Evolutionary conservation across 1,284 basidiomycete species (phyloP).

Genomic region (Tranzscheliella williamsii): DNA sequence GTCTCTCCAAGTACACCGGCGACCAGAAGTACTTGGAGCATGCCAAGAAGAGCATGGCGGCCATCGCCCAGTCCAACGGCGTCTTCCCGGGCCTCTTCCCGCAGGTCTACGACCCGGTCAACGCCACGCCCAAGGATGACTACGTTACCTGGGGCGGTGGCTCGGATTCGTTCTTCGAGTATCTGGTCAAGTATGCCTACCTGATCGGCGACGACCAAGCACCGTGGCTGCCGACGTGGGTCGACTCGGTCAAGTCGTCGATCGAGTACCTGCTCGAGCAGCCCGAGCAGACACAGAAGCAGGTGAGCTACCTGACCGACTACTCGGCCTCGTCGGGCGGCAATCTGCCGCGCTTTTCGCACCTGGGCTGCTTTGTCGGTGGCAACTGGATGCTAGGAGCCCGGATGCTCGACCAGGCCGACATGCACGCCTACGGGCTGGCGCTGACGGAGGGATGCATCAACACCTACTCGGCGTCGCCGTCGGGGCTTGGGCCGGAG

Average conservation of each 20-base stretch:
- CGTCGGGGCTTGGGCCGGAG: constrained; percentile 52
- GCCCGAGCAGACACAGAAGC: constrained; percentile 19
- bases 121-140: constrained; percentile 12
- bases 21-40: constrained; percentile 37
- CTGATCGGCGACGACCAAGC: constrained; percentile 26
- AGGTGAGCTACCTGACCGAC: constrained; percentile 42
- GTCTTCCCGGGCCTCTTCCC: constrained; percentile 39
- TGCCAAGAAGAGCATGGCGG: constrained; percentile 40
- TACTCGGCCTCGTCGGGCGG: constrained; percentile 30
- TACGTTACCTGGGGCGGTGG: constrained; percentile 56
- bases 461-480: constrained; percentile 39
- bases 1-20: constrained; percentile 42
- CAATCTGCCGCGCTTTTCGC: constrained; percentile 36
- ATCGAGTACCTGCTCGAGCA: constrained; percentile 42
- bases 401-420: constrained; percentile 27
- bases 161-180: constrained; percentile 53
- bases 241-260: constrained; percentile 27
- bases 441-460: constrained; percentile 32
- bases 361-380: constrained; percentile 49
- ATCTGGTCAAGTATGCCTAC: constrained; percentile 49
- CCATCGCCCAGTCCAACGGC: constrained; percentile 31
- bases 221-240: constrained; percentile 48
- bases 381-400: constrained; percentile 54
- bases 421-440: constrained; percentile 42
- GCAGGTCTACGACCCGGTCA: constrained; percentile 23